Conservation (phyloP, 2,329 filamentous ascomycete genomes). For the Cordyceps javanica region DNA sequence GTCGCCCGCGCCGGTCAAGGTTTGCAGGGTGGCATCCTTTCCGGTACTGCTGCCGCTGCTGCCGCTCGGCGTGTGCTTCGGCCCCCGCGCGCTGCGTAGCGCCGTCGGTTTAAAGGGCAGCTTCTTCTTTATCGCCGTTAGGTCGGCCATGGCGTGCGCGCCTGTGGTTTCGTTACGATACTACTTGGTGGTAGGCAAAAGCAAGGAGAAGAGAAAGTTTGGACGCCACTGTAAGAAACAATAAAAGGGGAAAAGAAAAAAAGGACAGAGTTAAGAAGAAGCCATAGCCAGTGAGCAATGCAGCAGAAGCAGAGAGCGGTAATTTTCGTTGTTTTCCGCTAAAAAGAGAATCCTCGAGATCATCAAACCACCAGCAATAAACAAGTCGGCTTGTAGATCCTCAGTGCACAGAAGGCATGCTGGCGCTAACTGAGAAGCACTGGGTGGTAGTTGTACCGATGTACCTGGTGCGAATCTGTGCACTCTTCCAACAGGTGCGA, state of each 20-base stretch:
- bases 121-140: constrained; percentile 28
- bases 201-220: background rate
- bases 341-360: no score
- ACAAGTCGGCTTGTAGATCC: background rate
- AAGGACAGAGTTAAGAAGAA: background rate
- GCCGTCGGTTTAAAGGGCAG: constrained; percentile 47
- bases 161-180: no score
- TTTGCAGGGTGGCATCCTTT: constrained; percentile 12
- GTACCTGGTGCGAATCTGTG: constrained; percentile 9
- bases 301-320: background rate
- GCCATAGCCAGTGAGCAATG: background rate
- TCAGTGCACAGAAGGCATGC: no score
- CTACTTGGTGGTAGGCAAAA: background rate
- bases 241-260: constrained; percentile 14
- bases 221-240: no score
- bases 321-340: background rate
- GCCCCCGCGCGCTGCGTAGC: constrained; percentile 28
- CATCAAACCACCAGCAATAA: no score
- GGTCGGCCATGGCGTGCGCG: constrained; percentile 26
- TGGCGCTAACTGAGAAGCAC: background rate
- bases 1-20: background rate
- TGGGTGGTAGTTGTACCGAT: background rate
- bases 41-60: constrained; percentile 14
- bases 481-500: no score
- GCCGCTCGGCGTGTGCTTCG: constrained; percentile 15